phyloP scores from a whole-genome alignment of 352 stramenopile genomes.

The Hyaloperonospora arabidopsidis region DNA sequence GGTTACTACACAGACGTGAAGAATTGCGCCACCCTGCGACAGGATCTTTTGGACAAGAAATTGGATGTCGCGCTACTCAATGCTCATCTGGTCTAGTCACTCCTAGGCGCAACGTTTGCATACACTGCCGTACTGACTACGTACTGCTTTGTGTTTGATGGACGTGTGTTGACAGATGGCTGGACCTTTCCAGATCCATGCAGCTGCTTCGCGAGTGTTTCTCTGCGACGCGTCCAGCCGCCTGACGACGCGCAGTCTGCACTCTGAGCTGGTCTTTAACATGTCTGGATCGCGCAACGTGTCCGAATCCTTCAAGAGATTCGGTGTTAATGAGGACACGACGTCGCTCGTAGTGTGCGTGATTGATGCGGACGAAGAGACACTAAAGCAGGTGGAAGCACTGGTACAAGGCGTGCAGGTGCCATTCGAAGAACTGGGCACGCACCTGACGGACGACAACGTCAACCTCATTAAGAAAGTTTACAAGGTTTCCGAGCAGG shows the following conservation, averaged over 20 bases:
- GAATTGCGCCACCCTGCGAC: slow-evolving; percentile 50
- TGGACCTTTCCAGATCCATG: slow-evolving; percentile 68
- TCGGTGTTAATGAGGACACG: slow-evolving; percentile 53
- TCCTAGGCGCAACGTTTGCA: background rate
- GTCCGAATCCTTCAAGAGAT: slow-evolving; percentile 73
- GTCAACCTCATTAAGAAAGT: slow-evolving; percentile 62
- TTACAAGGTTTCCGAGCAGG: slow-evolving; percentile 80
- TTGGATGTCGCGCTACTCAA: slow-evolving; percentile 72
- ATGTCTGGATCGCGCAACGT: slow-evolving; percentile 79
- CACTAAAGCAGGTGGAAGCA: slow-evolving; percentile 27
- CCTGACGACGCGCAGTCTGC: slow-evolving; percentile 67
- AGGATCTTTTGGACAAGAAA: slow-evolving; percentile 53
- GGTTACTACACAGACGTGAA: slow-evolving; percentile 67
- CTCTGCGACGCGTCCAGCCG: slow-evolving; percentile 49
- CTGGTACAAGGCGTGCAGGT: slow-evolving; percentile 49
- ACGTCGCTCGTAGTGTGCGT: slow-evolving; percentile 61
- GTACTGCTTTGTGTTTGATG: background rate
- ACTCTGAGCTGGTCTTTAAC: slow-evolving; percentile 82
- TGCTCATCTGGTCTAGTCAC: slow-evolving; percentile 41
- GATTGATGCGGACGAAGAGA: slow-evolving; percentile 54
- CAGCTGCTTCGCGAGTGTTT: slow-evolving; percentile 58
- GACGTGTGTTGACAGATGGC: slow-evolving; percentile 35
- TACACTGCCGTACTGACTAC: background rate
- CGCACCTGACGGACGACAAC: slow-evolving; percentile 40
- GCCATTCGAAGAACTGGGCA: slow-evolving; percentile 39